Evolutionary conservation across 2,329 filamentous ascomycete species (phyloP).

Genomic region (Metarhizium robertsii): DNA sequence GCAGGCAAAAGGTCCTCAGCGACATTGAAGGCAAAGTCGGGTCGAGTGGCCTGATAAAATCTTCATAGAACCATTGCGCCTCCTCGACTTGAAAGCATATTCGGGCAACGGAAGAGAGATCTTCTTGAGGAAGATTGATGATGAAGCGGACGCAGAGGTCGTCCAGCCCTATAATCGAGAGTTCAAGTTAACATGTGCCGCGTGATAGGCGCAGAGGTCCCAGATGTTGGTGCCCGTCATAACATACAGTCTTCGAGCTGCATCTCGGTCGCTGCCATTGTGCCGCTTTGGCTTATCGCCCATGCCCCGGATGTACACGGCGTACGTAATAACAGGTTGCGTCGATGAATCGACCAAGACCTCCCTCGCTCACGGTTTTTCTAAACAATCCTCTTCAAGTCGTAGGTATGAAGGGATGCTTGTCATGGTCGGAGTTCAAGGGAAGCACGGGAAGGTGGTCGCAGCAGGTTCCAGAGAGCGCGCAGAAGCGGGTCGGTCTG

Average conservation of each 20-base stretch:
- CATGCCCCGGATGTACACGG: slow-evolving; percentile 15
- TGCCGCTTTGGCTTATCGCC: slow-evolving; percentile 28
- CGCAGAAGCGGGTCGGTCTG: neutral
- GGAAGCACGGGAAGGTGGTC: neutral
- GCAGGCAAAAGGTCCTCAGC: slow-evolving; percentile 75
- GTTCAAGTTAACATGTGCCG: slow-evolving; percentile 13
- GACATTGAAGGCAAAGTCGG: slow-evolving; percentile 76
- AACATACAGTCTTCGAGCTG: slow-evolving; percentile 77
- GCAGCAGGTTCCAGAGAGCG: neutral
- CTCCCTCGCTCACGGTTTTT: slow-evolving; percentile 20
- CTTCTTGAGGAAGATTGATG: slow-evolving; percentile 88
- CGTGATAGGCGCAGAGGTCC: neutral
- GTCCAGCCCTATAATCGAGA: slow-evolving; percentile 64
- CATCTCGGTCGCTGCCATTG: slow-evolving; percentile 71
- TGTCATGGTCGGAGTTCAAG: slow-evolving; percentile 19
- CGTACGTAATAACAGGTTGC: neutral
- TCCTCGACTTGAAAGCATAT: slow-evolving; percentile 99
- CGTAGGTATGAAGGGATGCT: slow-evolving; percentile 20
- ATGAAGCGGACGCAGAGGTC: slow-evolving; percentile 97
- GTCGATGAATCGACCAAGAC: slow-evolving; percentile 1
- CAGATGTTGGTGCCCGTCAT: neutral
- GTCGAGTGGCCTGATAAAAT: slow-evolving; percentile 90
- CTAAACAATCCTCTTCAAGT: slow-evolving; percentile 19
- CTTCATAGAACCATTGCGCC: slow-evolving; percentile 99
- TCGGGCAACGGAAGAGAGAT: slow-evolving; percentile 79